Percentiles rank a stretch among this genome's conserved stretches.
These are phyloP conservation scores for Flaveria sonorensis DNA, from an alignment of 129 eudicot species.

Conservation along the genomic window DNA sequence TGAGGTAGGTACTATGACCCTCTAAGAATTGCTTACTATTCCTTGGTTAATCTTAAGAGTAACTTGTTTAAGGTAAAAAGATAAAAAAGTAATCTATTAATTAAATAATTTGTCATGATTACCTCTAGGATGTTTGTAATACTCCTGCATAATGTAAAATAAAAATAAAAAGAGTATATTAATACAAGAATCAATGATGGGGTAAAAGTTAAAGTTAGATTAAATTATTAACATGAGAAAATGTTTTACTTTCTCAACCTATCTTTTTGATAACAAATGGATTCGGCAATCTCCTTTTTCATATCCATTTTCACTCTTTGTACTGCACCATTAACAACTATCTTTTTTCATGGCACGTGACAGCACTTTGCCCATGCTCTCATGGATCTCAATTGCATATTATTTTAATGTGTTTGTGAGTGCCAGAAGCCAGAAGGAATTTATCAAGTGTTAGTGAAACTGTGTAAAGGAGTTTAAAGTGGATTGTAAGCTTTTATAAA, in stretches of 20 bases:
- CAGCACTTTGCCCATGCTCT: constrained; percentile 25
- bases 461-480: too few species aligned
- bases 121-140: too few species aligned
- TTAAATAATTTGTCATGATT: too few species aligned
- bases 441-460: too few species aligned
- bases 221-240: not conserved
- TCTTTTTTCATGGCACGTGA: constrained; percentile 33
- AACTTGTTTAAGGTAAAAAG: too few species aligned
- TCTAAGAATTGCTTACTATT: too few species aligned
- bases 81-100: too few species aligned
- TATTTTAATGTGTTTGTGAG: too few species aligned
- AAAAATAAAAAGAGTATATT: not conserved
- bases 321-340: not conserved
- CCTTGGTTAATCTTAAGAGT: too few species aligned
- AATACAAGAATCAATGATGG: not conserved
- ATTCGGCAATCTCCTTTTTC: not conserved
- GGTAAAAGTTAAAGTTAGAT: not conserved
- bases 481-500: too few species aligned
- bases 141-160: not conserved
- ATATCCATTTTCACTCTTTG: not conserved
- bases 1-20: too few species aligned
- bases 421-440: too few species aligned
- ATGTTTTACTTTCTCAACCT: constrained; percentile 12
- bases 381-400: constrained; percentile 2
- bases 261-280: constrained; percentile 20